Percentiles rank a stretch among this genome's conserved stretches.
phyloP scores from a whole-genome alignment of 257 asterid species.

The Fraxinus quadrangulata region DNA sequence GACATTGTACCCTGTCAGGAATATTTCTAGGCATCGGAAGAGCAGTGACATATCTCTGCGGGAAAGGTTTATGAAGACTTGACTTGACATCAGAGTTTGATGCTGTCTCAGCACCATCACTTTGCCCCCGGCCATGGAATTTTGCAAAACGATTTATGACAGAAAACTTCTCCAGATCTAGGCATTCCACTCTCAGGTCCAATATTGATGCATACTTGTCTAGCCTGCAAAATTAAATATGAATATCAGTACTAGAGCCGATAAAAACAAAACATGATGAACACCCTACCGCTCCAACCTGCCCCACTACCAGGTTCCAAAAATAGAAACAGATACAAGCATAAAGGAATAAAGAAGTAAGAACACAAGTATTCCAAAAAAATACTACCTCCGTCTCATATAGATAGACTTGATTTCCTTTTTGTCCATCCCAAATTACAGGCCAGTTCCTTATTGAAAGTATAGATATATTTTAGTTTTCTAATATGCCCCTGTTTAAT shows the following conservation, averaged over 20 bases:
- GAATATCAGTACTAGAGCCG: constrained; percentile 5
- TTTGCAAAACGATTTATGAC: constrained; percentile 78
- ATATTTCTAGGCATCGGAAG: constrained; percentile 69
- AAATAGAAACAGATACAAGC: too few species aligned
- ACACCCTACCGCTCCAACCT: too few species aligned
- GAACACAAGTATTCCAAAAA: too few species aligned
- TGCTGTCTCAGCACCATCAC: constrained; percentile 53
- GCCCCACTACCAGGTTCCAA: too few species aligned
- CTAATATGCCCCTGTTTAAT: too few species aligned
- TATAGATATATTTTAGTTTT: too few species aligned
- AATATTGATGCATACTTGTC: constrained; percentile 70
- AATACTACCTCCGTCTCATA: too few species aligned
- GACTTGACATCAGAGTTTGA: constrained; percentile 47
- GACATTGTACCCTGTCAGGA: constrained; percentile 78
- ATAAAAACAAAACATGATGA: constrained; percentile 17
- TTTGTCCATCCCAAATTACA: too few species aligned
- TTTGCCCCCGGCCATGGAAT: constrained; percentile 80
- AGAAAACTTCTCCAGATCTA: constrained; percentile 81
- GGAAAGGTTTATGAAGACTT: constrained; percentile 43
- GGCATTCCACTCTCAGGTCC: constrained; percentile 73
- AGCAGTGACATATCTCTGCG: constrained; percentile 80
- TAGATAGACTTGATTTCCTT: too few species aligned
- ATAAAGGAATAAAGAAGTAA: too few species aligned
- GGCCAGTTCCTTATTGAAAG: too few species aligned
- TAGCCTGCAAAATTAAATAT: constrained; percentile 49